These are phyloP conservation scores for Diplodia scrobiculata DNA, from an alignment of 2,329 filamentous ascomycete genomes.

Conservation along the genomic window DNA sequence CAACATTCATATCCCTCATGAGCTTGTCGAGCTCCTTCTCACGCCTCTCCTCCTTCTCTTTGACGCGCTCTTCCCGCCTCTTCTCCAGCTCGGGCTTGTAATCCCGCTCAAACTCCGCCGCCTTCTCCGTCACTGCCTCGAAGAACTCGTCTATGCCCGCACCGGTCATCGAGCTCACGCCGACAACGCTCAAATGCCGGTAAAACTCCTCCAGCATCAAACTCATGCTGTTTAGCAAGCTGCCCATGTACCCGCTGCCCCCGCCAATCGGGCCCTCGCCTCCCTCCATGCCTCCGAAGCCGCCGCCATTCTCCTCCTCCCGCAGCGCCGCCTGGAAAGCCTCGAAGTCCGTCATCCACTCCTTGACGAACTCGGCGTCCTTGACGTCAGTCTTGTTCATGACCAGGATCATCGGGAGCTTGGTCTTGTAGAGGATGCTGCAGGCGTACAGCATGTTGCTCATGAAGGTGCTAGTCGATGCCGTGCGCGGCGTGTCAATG, in stretches of 20 bases:
- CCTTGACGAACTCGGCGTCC: slow-evolving; percentile 85
- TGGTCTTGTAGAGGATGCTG: slow-evolving; percentile 79
- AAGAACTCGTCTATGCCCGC: slow-evolving; percentile 94
- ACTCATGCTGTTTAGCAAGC: slow-evolving; percentile 94
- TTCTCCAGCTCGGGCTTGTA: slow-evolving; percentile 91
- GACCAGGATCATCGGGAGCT: slow-evolving; percentile 77
- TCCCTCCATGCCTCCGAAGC: slow-evolving; percentile 72
- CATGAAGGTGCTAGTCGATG: slow-evolving; percentile 97
- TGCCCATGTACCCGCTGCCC: slow-evolving; percentile 94
- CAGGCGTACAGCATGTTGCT: slow-evolving; percentile 99
- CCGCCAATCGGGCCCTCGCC: slow-evolving; percentile 53
- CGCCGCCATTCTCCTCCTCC: slow-evolving; percentile 75
- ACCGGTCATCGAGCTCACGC: slow-evolving; percentile 89
- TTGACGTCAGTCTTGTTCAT: slow-evolving; percentile 99
- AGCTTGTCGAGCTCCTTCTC: slow-evolving; percentile 86
- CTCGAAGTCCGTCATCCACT: slow-evolving; percentile 99
- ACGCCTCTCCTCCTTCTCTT: slow-evolving; percentile 68
- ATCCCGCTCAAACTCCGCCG: slow-evolving; percentile 82
- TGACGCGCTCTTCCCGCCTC: slow-evolving; percentile 72
- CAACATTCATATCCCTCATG: slow-evolving; percentile 86
- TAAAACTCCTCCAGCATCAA: slow-evolving; percentile 98
- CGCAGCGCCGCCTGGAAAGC: slow-evolving; percentile 85
- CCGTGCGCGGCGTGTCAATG: slow-evolving; percentile 92
- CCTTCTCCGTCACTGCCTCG: slow-evolving; percentile 81
- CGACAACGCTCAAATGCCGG: slow-evolving; percentile 86